Conservation (phyloP, 140 eudicot genomes). For the Stevia rebaudiana region DNA sequence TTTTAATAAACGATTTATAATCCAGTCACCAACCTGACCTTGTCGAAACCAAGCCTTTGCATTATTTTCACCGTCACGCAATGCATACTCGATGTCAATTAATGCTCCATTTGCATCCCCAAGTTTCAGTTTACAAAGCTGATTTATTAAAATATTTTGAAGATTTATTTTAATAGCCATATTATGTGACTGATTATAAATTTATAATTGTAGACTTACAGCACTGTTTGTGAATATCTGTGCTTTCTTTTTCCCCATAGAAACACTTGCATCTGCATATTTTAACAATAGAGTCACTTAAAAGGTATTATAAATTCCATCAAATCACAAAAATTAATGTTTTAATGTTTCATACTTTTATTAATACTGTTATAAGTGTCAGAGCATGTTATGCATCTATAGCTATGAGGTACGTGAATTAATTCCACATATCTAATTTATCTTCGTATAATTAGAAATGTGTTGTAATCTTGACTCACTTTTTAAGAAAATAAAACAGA, state of each 20-base stretch:
- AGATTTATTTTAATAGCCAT: background rate
- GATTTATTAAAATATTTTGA: background rate
- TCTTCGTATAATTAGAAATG: no score
- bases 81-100: conserved; percentile 74
- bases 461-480: no score
- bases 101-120: conserved; percentile 91
- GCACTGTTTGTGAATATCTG: conserved; percentile 91
- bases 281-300: background rate
- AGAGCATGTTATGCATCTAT: no score
- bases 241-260: conserved; percentile 67
- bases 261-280: conserved; percentile 48
- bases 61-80: conserved; percentile 76
- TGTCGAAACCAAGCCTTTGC: conserved; percentile 94
- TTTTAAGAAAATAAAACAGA: no score
- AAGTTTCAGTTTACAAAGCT: conserved; percentile 86
- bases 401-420: no score
- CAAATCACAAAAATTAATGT: no score
- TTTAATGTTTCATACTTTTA: no score
- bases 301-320: background rate
- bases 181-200: background rate
- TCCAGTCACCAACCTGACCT: conserved; percentile 75
- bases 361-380: no score
- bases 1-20: background rate
- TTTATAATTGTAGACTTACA: conserved; percentile 40
- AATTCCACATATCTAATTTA: no score